Percentiles rank a stretch among this genome's conserved stretches.
Evolutionary conservation across 495 filamentous ascomycete genomes (phyloP).

Genomic region (Umbilicaria muhlenbergii): DNA sequence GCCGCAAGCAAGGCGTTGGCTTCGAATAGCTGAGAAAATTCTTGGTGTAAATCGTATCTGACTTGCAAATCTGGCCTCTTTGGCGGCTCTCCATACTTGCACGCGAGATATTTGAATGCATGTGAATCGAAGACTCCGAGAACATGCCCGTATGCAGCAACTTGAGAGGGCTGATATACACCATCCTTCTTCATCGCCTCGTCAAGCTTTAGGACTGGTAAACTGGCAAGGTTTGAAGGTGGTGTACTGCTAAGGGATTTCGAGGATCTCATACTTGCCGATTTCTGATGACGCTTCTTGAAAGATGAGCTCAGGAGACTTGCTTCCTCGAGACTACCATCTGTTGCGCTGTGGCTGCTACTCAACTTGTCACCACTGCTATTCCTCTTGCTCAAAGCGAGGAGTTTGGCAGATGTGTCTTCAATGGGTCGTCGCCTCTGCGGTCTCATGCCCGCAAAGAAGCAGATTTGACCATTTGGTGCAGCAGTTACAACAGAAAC

Average conservation of each 20-base stretch:
- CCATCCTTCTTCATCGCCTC: slow-evolving; percentile 8
- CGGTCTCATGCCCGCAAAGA: slow-evolving; percentile 12
- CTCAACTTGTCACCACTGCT: slow-evolving; percentile 18
- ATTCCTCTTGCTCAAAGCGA: slow-evolving; percentile 9
- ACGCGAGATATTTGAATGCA: slow-evolving; percentile 9
- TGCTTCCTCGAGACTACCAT: slow-evolving; percentile 26
- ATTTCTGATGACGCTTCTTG: slow-evolving; percentile 17
- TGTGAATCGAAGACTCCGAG: slow-evolving; percentile 6
- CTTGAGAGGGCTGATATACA: slow-evolving; percentile 2
- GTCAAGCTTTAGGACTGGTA: slow-evolving; percentile 16
- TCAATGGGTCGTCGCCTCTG: slow-evolving; percentile 1
- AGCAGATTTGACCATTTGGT: slow-evolving; percentile 7
- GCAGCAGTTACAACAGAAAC: slow-evolving; percentile 5
- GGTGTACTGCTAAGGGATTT: slow-evolving; percentile 22
- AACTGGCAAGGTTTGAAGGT: slow-evolving; percentile 15
- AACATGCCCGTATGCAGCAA: slow-evolving; percentile 6
- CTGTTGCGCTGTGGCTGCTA: slow-evolving; percentile 21
- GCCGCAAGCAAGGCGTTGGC: slow-evolving; percentile 48
- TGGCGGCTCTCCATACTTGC: slow-evolving; percentile 2
- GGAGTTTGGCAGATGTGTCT: slow-evolving; percentile 3
- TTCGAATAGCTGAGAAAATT: slow-evolving; percentile 25
- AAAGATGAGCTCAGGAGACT: slow-evolving; percentile 22
- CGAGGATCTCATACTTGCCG: slow-evolving; percentile 16
- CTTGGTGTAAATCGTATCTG: not conserved
- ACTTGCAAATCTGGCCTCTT: not conserved